Conservation (phyloP, 2,329 filamentous ascomycete genomes). For the Verticillium longisporum region DNA sequence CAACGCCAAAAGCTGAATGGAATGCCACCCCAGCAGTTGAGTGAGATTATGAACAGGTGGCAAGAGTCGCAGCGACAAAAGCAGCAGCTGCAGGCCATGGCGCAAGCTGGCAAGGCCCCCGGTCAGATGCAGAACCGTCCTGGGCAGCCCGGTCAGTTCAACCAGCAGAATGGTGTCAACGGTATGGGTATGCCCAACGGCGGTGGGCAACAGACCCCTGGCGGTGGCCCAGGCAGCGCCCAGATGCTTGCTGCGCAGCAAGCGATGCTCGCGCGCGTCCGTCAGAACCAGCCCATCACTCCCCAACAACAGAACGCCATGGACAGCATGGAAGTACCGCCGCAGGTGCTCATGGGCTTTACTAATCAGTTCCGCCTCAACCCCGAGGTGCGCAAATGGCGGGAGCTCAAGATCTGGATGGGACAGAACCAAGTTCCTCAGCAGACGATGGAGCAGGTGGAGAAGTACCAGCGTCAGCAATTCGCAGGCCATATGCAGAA, state of each 20-base stretch:
- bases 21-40: slow-evolving; percentile 42
- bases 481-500: slow-evolving; percentile 13
- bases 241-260: slow-evolving; percentile 17
- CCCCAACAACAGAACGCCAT: slow-evolving; percentile 32
- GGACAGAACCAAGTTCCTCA: slow-evolving; percentile 26
- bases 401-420: slow-evolving; percentile 36
- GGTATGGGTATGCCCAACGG: slow-evolving; percentile 15
- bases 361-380: slow-evolving; percentile 23
- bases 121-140: slow-evolving; percentile 20
- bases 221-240: slow-evolving; percentile 16
- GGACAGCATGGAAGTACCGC: slow-evolving; percentile 41
- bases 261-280: slow-evolving; percentile 15
- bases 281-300: slow-evolving; percentile 13
- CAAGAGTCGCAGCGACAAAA: slow-evolving; percentile 30
- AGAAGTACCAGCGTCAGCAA: slow-evolving; percentile 16
- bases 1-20: slow-evolving; percentile 34
- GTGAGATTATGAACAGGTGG: slow-evolving; percentile 45
- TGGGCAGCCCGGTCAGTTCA: slow-evolving; percentile 20
- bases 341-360: slow-evolving; percentile 22
- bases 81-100: slow-evolving; percentile 23
- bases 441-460: slow-evolving; percentile 23
- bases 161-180: slow-evolving; percentile 18
- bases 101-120: slow-evolving; percentile 11
- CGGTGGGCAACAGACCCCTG: slow-evolving; percentile 21
- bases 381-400: slow-evolving; percentile 41